Percentiles rank a stretch among this genome's conserved stretches.
Conservation (phyloP, 2,329 filamentous ascomycete species). For the Fusarium vanettenii region DNA sequence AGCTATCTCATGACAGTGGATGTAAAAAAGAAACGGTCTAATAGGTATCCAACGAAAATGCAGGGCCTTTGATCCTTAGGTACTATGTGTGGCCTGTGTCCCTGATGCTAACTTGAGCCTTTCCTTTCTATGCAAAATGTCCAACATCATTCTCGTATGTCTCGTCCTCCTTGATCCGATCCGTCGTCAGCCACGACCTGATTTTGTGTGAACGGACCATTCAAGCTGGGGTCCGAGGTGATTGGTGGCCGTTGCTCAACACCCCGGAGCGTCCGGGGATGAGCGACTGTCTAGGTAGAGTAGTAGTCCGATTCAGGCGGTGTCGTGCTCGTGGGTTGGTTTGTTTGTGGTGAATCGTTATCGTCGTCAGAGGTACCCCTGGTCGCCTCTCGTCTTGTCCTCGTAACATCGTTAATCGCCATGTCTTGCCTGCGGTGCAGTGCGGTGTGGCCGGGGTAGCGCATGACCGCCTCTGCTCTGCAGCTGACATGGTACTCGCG, state of each 20-base stretch:
- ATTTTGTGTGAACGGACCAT: slow-evolving; percentile 16
- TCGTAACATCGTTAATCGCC: slow-evolving; percentile 43
- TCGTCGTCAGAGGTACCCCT: slow-evolving; percentile 42
- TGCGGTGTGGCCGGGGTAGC: slow-evolving; percentile 25
- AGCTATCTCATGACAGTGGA: slow-evolving; percentile 11
- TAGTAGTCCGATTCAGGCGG: slow-evolving; percentile 26
- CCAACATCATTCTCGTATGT: slow-evolving; percentile 38
- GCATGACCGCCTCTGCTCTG: slow-evolving; percentile 25
- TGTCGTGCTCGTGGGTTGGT: slow-evolving; percentile 36
- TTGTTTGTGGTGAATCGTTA: slow-evolving; percentile 40
- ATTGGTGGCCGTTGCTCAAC: slow-evolving; percentile 20
- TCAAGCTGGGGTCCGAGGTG: slow-evolving; percentile 10
- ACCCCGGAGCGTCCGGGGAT: slow-evolving; percentile 18
- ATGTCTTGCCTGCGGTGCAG: slow-evolving; percentile 15
- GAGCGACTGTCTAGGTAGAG: slow-evolving; percentile 20
- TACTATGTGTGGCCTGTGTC: slow-evolving; percentile 18
- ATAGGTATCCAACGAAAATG: slow-evolving; percentile 45
- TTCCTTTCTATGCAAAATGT: slow-evolving; percentile 40
- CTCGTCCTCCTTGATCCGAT: slow-evolving; percentile 31
- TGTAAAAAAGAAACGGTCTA: slow-evolving; percentile 43
- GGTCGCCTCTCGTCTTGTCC: slow-evolving; percentile 34
- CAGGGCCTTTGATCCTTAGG: slow-evolving; percentile 27
- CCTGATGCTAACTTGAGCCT: slow-evolving; percentile 29
- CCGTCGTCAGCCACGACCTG: slow-evolving; percentile 5
- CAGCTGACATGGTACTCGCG: slow-evolving; percentile 27